Evolutionary conservation across 805 yeast genomes (phyloP).

Genomic region (Saturnispora saitoi): DNA sequence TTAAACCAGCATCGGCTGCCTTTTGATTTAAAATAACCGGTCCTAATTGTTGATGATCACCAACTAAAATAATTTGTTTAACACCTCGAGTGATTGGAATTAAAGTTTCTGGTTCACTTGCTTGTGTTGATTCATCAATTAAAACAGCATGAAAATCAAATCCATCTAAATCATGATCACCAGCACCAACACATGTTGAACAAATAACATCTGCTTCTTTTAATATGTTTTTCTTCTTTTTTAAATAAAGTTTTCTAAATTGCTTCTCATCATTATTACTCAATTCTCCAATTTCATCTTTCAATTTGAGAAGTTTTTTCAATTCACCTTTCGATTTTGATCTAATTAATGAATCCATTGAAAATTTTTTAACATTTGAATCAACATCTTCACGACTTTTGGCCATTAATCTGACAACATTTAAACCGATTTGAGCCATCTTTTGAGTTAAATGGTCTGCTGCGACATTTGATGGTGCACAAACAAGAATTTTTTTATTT

Average conservation of each 20-base stretch:
- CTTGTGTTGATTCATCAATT: slow-evolving; percentile 91
- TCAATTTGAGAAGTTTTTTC: slow-evolving; percentile 48
- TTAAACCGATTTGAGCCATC: slow-evolving; percentile 58
- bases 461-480: slow-evolving; percentile 95
- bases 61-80: slow-evolving; percentile 77
- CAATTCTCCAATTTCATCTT: slow-evolving; percentile 62
- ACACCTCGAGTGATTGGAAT: slow-evolving; percentile 88
- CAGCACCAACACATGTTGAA: slow-evolving; percentile 90
- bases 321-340: slow-evolving; percentile 45
- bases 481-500: slow-evolving; percentile 63
- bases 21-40: slow-evolving; percentile 76
- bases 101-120: slow-evolving; percentile 85
- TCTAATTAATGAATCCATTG: slow-evolving; percentile 47
- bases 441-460: slow-evolving; percentile 83
- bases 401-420: slow-evolving; percentile 72
- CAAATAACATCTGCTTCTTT: slow-evolving; percentile 69
- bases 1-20: slow-evolving; percentile 82
- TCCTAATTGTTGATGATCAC: slow-evolving; percentile 94
- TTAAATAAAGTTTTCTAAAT: slow-evolving; percentile 20
- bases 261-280: slow-evolving; percentile 43
- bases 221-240: slow-evolving; percentile 37
- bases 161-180: slow-evolving; percentile 52
- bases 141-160: slow-evolving; percentile 67
- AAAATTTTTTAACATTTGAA: slow-evolving; percentile 45
- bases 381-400: slow-evolving; percentile 76